Evolutionary conservation across 345 rosid genomes (phyloP).

Genomic region (Lepidium aucheri): DNA sequence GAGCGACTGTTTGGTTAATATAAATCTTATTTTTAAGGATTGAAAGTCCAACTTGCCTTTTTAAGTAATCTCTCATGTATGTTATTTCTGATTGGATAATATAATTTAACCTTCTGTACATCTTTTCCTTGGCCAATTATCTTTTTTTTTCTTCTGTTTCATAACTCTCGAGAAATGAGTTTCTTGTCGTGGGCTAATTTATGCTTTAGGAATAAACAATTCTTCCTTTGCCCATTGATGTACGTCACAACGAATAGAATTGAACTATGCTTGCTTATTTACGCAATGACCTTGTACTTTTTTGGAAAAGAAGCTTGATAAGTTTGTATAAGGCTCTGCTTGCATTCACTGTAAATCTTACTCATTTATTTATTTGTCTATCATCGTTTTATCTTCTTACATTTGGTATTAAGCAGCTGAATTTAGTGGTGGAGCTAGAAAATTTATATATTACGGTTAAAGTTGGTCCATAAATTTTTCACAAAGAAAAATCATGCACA

Average conservation of each 20-base stretch:
- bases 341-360: neutral
- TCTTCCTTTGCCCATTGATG: neutral
- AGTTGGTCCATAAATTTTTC: no score
- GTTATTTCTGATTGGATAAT: neutral
- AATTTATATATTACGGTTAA: no score
- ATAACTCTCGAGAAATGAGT: neutral
- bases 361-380: neutral
- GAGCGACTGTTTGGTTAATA: neutral
- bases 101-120: no score
- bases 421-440: no score
- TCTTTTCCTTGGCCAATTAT: slow-evolving; percentile 4
- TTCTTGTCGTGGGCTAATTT: slow-evolving; percentile 12
- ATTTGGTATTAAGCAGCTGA: neutral
- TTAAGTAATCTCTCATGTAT: slow-evolving; percentile 12
- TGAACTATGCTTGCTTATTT: neutral
- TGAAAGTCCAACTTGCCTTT: slow-evolving; percentile 4
- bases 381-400: neutral
- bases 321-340: neutral
- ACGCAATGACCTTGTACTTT: neutral
- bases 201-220: no score
- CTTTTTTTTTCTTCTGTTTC: neutral
- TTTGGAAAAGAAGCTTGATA: neutral
- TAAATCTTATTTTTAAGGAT: slow-evolving; percentile 1
- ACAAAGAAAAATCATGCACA: no score
- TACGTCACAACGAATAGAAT: neutral